A percentile compares a stretch with the other conserved stretches of the same genome.
Conservation (phyloP, 306 rosid species). For the Gillenia trifoliata region DNA sequence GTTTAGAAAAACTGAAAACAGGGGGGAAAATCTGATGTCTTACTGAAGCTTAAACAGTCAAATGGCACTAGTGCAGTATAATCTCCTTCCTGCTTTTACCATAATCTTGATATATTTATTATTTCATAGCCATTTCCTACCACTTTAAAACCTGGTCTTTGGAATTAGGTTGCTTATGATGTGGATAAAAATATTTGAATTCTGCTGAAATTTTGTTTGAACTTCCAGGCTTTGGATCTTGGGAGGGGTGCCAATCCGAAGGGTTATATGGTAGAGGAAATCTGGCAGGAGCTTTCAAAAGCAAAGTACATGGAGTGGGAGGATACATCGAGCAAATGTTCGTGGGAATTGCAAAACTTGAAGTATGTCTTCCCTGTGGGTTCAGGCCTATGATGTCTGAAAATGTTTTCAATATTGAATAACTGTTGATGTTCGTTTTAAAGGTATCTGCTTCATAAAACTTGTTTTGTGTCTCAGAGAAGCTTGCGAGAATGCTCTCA, state of each 20-base stretch:
- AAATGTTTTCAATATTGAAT: neutral
- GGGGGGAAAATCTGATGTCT: neutral
- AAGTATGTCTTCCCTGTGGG: slow-evolving; percentile 35
- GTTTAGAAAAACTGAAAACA: neutral
- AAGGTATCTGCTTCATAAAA: neutral
- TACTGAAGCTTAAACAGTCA: neutral
- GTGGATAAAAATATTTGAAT: neutral
- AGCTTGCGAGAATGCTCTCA: slow-evolving; percentile 48
- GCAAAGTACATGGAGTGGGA: slow-evolving; percentile 94
- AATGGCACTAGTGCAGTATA: neutral
- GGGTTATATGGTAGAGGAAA: slow-evolving; percentile 78
- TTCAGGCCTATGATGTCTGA: slow-evolving; percentile 3
- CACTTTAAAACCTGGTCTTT: neutral
- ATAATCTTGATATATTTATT: neutral
- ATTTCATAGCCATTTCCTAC: neutral
- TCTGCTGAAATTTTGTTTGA: neutral
- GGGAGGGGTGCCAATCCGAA: slow-evolving; percentile 84
- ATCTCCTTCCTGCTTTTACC: neutral
- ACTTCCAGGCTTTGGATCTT: slow-evolving; percentile 81
- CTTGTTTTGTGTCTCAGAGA: slow-evolving; percentile 32
- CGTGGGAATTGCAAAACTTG: slow-evolving; percentile 78
- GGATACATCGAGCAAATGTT: slow-evolving; percentile 44
- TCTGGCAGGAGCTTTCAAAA: slow-evolving; percentile 88
- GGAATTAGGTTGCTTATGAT: neutral
- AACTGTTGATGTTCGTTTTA: neutral